These are phyloP conservation scores for Hyphopichia khmerensis DNA, from an alignment of 1,139 yeast species.

Conservation along the genomic window DNA sequence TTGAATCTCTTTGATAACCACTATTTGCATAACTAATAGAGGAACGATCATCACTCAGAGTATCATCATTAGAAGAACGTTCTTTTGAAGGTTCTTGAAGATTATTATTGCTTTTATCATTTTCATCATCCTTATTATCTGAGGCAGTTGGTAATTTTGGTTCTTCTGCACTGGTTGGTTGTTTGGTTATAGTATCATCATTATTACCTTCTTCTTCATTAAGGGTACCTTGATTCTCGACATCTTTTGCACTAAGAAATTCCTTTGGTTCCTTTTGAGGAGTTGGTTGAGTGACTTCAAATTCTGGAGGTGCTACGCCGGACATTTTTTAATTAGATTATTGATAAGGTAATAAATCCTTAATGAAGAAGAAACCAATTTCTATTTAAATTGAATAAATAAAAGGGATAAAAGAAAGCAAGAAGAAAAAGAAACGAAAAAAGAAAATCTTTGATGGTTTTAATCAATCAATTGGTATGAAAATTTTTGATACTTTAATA, in stretches of 20 bases:
- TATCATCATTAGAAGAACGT: background rate
- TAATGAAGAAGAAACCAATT: too few species aligned
- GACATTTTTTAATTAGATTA: background rate
- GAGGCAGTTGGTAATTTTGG: background rate
- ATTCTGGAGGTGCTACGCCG: background rate
- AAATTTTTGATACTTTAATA: too few species aligned
- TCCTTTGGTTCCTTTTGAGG: slow-evolving; percentile 1
- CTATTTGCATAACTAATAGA: slow-evolving; percentile 29
- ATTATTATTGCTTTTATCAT: background rate
- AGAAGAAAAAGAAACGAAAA: too few species aligned
- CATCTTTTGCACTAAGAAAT: slow-evolving; percentile 1
- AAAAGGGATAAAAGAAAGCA: too few species aligned
- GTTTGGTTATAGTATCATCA: slow-evolving; percentile 4
- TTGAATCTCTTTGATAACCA: slow-evolving; percentile 34
- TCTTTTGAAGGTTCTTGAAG: slow-evolving; percentile 3
- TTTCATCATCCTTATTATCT: background rate
- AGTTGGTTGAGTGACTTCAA: slow-evolving; percentile 4
- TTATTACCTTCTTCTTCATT: background rate
- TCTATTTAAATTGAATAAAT: too few species aligned
- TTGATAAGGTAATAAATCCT: too few species aligned
- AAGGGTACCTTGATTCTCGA: background rate
- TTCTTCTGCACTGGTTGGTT: slow-evolving; percentile 1
- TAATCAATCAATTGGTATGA: too few species aligned
- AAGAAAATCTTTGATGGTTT: background rate
- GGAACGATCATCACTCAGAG: slow-evolving; percentile 1